Evolutionary conservation across 208 protist species (phyloP), one percentile per base, ranked within the genome.

Genomic region (Trypanosoma lewisi): DNA sequence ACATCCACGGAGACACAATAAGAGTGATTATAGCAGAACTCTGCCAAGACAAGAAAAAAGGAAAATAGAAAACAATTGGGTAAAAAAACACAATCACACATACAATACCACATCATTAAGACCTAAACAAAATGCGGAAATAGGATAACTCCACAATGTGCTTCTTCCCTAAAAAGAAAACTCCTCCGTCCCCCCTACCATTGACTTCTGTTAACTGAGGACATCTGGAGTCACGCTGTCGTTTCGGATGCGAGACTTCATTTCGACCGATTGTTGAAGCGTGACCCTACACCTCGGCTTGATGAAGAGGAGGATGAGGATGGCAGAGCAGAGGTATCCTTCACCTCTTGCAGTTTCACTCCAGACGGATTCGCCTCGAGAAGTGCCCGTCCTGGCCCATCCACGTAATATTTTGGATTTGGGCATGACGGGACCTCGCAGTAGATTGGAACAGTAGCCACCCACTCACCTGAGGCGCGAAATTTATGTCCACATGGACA

Each of bases 401-500:
- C 82, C 14, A 95, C 80, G 57, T 95, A 96, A 60, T 89, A 96
- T 62, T 91, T 92, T 30, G 85, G 87, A 57, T 96, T 96, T 2
- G 90, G 90, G 57, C 90, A 96, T 19, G 85, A 89, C 0, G 90
- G 90, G 2, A 92, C 90, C 68, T 96, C 90, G 48, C 90, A 96
- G 52, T 93, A 84, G 21, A 89, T 87, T 4, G 90, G 90, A 3
- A 85, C 73, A 30, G 82, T 89, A 2, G 85, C 86, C 25, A 91
- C 70, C 87, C 90, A 96, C 45, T 94, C 87, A 19, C 87, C 90
- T 17, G 77, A 59, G 17, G 86, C 87, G 33, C 83, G 82, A 70
- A 96, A 96, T 42, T 83, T 87, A 60, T 96, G 90, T 0, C 90
- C 90, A 71, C 90, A 96, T 3, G 85, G 87, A 45, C 90, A 96